Conservation (phyloP, 305 asterid genomes). For the Rubia tinctorum region DNA sequence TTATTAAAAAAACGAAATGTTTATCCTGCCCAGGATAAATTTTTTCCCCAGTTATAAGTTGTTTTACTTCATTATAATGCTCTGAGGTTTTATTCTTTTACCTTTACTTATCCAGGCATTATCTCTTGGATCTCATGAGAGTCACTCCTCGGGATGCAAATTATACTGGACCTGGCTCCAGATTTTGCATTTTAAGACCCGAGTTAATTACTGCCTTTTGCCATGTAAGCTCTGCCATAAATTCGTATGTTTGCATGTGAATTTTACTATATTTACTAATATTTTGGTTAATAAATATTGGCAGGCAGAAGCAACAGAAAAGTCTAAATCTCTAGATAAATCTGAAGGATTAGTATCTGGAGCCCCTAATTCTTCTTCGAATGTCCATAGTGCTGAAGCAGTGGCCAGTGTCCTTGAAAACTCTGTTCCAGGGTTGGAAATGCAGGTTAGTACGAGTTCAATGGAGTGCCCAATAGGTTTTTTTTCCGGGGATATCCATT, state of each 20-base stretch:
- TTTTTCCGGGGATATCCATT: not conserved
- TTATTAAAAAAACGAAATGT: not conserved
- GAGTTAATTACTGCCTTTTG: conserved; percentile 79
- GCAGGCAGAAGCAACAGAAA: conserved; percentile 67
- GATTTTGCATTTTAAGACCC: conserved; percentile 91
- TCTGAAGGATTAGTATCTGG: conserved; percentile 34
- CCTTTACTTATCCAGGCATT: conserved; percentile 49
- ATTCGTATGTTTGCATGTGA: conserved; percentile 6
- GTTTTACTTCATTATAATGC: not conserved
- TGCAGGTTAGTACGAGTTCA: conserved; percentile 36
- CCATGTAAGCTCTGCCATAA: conserved; percentile 49
- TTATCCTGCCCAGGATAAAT: not conserved
- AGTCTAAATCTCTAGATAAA: conserved; percentile 39
- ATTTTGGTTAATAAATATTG: conserved; percentile 13
- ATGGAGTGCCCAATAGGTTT: not conserved
- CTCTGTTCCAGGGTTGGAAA: conserved; percentile 24
- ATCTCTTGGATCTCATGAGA: conserved; percentile 95
- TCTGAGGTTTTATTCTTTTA: conserved; percentile 7
- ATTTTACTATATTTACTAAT: conserved; percentile 11
- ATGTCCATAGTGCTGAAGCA: conserved; percentile 33
- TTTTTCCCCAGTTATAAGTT: not conserved
- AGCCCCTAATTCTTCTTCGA: conserved; percentile 48
- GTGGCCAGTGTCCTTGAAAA: conserved; percentile 26
- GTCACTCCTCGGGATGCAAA: conserved; percentile 99
- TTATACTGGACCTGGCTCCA: conserved; percentile 68